Evolutionary conservation across 306 rosid genomes (phyloP).

Genomic region (Vigna nakashimae): DNA sequence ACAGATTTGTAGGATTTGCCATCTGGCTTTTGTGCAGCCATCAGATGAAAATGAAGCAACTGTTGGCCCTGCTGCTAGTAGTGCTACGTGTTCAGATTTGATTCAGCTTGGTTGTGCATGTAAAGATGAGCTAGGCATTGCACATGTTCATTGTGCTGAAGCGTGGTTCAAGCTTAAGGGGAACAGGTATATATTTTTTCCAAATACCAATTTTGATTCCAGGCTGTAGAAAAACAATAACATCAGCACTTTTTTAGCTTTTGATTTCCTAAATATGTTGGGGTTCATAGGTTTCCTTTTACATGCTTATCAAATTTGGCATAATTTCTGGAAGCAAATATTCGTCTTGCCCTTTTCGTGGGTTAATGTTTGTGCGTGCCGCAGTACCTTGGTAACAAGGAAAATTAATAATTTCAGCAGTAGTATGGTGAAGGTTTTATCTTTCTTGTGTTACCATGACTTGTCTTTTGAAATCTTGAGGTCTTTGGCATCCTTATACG

Average conservation of each 20-base stretch:
- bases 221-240: constrained; percentile 20
- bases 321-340: constrained; percentile 32
- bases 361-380: neutral
- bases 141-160: constrained; percentile 90
- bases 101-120: constrained; percentile 91
- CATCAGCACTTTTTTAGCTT: neutral
- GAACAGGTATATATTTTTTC: constrained; percentile 71
- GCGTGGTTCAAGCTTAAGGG: constrained; percentile 92
- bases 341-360: constrained; percentile 13
- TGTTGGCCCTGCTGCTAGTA: constrained; percentile 39
- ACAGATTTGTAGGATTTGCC: constrained; percentile 92
- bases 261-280: constrained; percentile 15
- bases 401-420: neutral
- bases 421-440: neutral
- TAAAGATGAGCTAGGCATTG: constrained; percentile 88
- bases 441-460: constrained; percentile 14
- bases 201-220: constrained; percentile 34
- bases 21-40: constrained; percentile 66
- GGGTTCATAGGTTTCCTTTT: constrained; percentile 2
- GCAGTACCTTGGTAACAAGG: constrained; percentile 18
- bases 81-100: constrained; percentile 52
- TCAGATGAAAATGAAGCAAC: constrained; percentile 56
- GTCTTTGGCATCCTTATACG: neutral
- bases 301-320: constrained; percentile 21
- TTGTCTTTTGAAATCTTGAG: neutral